Evolutionary conservation across 192 early-diverging fungal species (phyloP).

Genomic region (Entophlyctis helioformis): DNA sequence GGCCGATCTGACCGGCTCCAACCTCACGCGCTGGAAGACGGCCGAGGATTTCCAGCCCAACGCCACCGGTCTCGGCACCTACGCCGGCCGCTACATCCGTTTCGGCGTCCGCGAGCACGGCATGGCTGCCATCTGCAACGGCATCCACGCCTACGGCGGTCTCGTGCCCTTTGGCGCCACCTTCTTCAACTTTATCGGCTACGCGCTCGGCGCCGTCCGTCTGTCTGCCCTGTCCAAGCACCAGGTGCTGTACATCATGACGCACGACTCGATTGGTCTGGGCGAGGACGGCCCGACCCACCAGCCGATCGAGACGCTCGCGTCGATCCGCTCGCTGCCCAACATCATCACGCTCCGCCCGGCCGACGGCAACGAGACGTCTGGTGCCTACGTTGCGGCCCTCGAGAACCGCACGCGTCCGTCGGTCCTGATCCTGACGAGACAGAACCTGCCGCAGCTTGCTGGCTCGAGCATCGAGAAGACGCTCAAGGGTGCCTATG

Average conservation of each 20-base stretch:
- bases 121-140: slow-evolving; percentile 92
- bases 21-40: slow-evolving; percentile 88
- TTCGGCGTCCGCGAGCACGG: slow-evolving; percentile 97
- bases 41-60: slow-evolving; percentile 88
- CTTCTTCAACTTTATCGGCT: slow-evolving; percentile 77
- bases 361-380: slow-evolving; percentile 89
- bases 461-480: slow-evolving; percentile 70
- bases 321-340: slow-evolving; percentile 78
- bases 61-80: slow-evolving; percentile 59
- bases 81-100: slow-evolving; percentile 81
- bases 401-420: slow-evolving; percentile 58
- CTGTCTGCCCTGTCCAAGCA: slow-evolving; percentile 78
- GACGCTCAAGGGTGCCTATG: slow-evolving; percentile 76
- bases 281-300: slow-evolving; percentile 99
- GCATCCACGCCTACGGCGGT: slow-evolving; percentile 73
- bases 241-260: slow-evolving; percentile 94
- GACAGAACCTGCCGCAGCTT: slow-evolving; percentile 91
- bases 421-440: slow-evolving; percentile 74
- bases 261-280: slow-evolving; percentile 97
- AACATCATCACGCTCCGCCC: slow-evolving; percentile 80
- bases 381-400: slow-evolving; percentile 78
- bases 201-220: slow-evolving; percentile 74
- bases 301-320: slow-evolving; percentile 93
- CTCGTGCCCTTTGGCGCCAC: slow-evolving; percentile 66
- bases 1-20: slow-evolving; percentile 93